These are phyloP conservation scores for Tulasnella sp. DNA, from an alignment of 768 basidiomycete species.

Conservation along the genomic window DNA sequence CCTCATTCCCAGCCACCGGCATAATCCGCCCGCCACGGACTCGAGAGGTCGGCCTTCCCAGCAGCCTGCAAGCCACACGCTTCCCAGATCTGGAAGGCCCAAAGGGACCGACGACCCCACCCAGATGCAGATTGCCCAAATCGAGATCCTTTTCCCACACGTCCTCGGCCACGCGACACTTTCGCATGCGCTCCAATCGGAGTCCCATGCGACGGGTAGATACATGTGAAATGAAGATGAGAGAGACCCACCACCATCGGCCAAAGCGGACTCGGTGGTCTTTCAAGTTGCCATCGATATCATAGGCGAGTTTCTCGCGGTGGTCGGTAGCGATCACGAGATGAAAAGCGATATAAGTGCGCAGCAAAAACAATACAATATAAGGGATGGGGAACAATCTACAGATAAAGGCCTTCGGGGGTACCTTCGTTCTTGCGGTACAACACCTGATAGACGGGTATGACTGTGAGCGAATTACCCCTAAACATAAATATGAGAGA, in stretches of 20 bases:
- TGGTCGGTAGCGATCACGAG: neutral
- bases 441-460: conserved; percentile 50
- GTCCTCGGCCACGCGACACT: neutral
- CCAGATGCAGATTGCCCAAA: neutral
- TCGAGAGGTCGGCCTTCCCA: neutral
- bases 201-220: neutral
- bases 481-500: neutral
- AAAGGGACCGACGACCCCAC: neutral
- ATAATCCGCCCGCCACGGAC: neutral
- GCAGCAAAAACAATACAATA: neutral
- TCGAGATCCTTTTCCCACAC: neutral
- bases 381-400: conserved; percentile 25
- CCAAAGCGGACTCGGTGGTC: no score
- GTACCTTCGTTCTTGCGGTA: conserved; percentile 98
- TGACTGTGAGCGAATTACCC: neutral
- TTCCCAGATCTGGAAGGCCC: neutral
- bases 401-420: conserved; percentile 81
- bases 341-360: neutral
- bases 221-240: neutral
- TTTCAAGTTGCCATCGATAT: neutral
- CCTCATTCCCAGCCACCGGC: neutral
- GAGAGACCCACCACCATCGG: no score
- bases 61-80: neutral
- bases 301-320: neutral
- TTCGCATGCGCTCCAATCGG: conserved; percentile 3